Conservation (phyloP, 73 alveolate species). For the Tetrahymena borealis region DNA sequence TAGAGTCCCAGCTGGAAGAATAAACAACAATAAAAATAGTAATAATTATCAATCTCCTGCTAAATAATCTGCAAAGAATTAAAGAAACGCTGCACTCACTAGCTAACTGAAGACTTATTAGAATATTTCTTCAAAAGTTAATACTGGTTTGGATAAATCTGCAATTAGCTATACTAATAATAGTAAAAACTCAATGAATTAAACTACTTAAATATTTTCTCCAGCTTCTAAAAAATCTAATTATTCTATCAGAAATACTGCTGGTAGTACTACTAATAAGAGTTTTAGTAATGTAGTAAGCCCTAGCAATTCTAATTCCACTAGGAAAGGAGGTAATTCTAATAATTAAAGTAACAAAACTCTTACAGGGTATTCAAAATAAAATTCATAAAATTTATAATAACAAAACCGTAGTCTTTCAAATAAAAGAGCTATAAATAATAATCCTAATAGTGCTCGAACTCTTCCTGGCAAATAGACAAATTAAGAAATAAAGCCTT, state of each 20-base stretch:
- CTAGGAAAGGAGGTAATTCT: background rate
- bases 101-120: background rate
- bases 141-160: background rate
- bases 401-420: background rate
- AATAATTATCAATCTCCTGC: background rate
- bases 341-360: background rate
- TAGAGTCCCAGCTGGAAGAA: background rate
- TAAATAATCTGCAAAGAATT: background rate
- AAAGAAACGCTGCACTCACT: background rate
- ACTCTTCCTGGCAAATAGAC: background rate
- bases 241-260: background rate
- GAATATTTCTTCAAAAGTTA: background rate
- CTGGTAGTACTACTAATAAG: background rate
- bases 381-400: background rate
- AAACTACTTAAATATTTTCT: background rate
- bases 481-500: background rate
- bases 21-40: background rate
- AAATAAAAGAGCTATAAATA: background rate
- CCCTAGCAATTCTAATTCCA: background rate
- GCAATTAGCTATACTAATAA: background rate
- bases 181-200: background rate
- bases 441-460: background rate
- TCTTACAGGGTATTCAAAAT: background rate
- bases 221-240: background rate
- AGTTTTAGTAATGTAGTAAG: background rate